A percentile compares a stretch with the other conserved stretches of the same genome.
Evolutionary conservation across 805 yeast species (phyloP).

Genomic region (Maudiozyma pseudohumilis): DNA sequence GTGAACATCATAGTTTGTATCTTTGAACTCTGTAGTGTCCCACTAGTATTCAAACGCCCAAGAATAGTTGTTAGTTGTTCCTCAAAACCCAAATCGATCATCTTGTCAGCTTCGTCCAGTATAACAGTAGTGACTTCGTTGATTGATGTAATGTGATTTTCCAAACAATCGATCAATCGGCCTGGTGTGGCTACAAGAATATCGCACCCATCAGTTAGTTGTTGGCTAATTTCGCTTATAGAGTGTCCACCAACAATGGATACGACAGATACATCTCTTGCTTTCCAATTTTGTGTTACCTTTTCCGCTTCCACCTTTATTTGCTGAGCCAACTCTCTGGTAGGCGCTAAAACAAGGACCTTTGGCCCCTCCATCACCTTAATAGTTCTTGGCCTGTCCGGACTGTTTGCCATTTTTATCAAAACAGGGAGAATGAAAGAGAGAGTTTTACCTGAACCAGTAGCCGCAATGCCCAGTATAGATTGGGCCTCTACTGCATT

Average conservation of each 20-base stretch:
- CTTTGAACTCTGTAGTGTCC: slow-evolving; percentile 30
- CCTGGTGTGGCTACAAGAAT: slow-evolving; percentile 94
- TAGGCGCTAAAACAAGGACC: slow-evolving; percentile 76
- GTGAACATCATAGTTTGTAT: slow-evolving; percentile 80
- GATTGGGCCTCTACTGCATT: slow-evolving; percentile 50
- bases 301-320: slow-evolving; percentile 57
- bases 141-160: slow-evolving; percentile 51
- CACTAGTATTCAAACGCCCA: slow-evolving; percentile 24
- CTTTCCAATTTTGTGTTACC: slow-evolving; percentile 32
- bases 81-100: slow-evolving; percentile 94
- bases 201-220: slow-evolving; percentile 54
- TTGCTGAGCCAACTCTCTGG: slow-evolving; percentile 88
- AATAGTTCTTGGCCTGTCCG: slow-evolving; percentile 37
- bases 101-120: slow-evolving; percentile 90
- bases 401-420: slow-evolving; percentile 40
- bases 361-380: slow-evolving; percentile 52
- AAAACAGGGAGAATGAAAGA: slow-evolving; percentile 71
- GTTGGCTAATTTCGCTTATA: slow-evolving; percentile 58
- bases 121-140: slow-evolving; percentile 56
- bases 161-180: slow-evolving; percentile 70
- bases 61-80: slow-evolving; percentile 59
- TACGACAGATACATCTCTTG: slow-evolving; percentile 30
- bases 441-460: slow-evolving; percentile 93
- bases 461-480: slow-evolving; percentile 83
- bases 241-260: slow-evolving; percentile 87